Evolutionary conservation across 495 filamentous ascomycete species (phyloP).

Genomic region (Xylaria curta): DNA sequence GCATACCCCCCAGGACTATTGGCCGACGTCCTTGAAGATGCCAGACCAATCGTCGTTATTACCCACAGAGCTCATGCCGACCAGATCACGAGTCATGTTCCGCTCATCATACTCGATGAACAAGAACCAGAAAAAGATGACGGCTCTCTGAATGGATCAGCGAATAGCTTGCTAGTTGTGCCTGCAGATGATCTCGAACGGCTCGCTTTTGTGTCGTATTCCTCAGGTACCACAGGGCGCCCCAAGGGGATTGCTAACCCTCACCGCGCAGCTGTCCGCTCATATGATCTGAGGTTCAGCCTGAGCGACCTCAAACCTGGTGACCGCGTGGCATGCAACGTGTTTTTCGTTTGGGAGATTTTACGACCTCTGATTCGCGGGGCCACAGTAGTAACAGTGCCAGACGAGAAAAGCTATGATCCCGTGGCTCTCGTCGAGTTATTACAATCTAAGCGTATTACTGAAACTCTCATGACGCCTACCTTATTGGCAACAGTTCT

Average conservation of each 20-base stretch:
- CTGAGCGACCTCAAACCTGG: constrained; percentile 66
- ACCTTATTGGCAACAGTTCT: constrained; percentile 70
- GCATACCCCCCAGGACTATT: constrained; percentile 70
- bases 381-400: constrained; percentile 69
- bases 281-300: constrained; percentile 68
- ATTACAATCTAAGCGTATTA: constrained; percentile 61
- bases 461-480: constrained; percentile 77
- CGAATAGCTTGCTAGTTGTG: constrained; percentile 48
- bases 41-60: constrained; percentile 65
- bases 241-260: constrained; percentile 75
- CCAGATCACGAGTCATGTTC: constrained; percentile 62
- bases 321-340: constrained; percentile 75
- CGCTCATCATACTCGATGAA: constrained; percentile 63
- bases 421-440: constrained; percentile 70
- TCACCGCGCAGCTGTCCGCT: constrained; percentile 68
- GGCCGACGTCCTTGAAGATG: constrained; percentile 71
- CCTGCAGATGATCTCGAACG: constrained; percentile 67
- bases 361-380: constrained; percentile 70
- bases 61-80: constrained; percentile 60
- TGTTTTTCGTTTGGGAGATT: constrained; percentile 80
- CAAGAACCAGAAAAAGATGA: constrained; percentile 37
- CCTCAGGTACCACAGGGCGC: constrained; percentile 70
- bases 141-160: constrained; percentile 41
- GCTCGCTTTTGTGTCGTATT: constrained; percentile 70
- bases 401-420: constrained; percentile 73